These are phyloP conservation scores for Melampsora abietis-canadensis DNA, from an alignment of 1,284 basidiomycete species.

Conservation along the genomic window DNA sequence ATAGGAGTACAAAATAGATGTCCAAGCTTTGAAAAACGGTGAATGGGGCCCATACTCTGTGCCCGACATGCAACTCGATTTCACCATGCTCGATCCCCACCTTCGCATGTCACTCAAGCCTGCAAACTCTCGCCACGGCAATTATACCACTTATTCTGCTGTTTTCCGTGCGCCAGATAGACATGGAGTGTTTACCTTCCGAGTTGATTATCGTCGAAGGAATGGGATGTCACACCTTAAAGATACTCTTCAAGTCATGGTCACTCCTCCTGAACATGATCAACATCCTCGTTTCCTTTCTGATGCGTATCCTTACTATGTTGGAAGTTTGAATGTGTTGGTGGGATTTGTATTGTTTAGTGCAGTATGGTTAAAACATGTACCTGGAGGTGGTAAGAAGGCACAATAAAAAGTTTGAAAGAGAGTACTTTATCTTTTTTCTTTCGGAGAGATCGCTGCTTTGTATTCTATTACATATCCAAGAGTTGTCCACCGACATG, in stretches of 20 bases:
- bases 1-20: slow-evolving; percentile 70
- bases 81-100: slow-evolving; percentile 96
- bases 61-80: slow-evolving; percentile 82
- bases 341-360: slow-evolving; percentile 30
- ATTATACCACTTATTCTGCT: slow-evolving; percentile 58
- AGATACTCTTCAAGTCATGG: slow-evolving; percentile 72
- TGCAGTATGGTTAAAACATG: slow-evolving; percentile 33
- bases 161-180: slow-evolving; percentile 84
- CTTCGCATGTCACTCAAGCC: slow-evolving; percentile 69
- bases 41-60: slow-evolving; percentile 71
- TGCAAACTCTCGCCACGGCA: slow-evolving; percentile 57
- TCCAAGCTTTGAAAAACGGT: slow-evolving; percentile 65
- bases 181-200: slow-evolving; percentile 96
- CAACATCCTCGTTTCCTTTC: slow-evolving; percentile 89
- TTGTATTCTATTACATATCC: too few species aligned
- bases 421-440: too few species aligned
- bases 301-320: slow-evolving; percentile 92
- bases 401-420: not conserved
- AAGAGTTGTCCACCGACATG: too few species aligned
- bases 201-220: slow-evolving; percentile 74
- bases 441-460: too few species aligned
- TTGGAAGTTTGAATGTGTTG: slow-evolving; percentile 60
- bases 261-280: slow-evolving; percentile 90
- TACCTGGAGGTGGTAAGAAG: slow-evolving; percentile 16
- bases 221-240: slow-evolving; percentile 63